These are phyloP conservation scores for Stagonosporopsis vannaccii DNA, from an alignment of 2,329 filamentous ascomycete genomes.

Conservation along the genomic window DNA sequence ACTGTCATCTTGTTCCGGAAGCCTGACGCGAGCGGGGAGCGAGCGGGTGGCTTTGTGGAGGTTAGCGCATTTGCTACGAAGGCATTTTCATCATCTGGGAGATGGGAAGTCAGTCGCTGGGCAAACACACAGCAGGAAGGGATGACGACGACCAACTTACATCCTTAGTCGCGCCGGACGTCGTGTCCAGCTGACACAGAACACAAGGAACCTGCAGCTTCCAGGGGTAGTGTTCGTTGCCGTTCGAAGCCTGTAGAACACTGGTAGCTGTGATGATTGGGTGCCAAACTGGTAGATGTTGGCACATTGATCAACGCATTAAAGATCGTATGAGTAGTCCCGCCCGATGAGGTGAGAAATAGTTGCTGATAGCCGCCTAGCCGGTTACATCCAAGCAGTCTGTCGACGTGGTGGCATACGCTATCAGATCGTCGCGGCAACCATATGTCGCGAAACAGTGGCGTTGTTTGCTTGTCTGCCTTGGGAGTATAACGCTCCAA, in stretches of 20 bases:
- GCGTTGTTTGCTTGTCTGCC: conserved; percentile 38
- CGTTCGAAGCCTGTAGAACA: conserved; percentile 5
- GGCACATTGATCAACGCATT: conserved; percentile 29
- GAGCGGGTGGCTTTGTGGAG: conserved; percentile 3
- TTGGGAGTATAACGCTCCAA: conserved; percentile 30
- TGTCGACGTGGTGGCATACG: conserved; percentile 22
- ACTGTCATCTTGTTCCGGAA: conserved; percentile 6
- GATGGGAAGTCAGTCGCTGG: conserved; percentile 15
- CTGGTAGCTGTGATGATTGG: conserved; percentile 26
- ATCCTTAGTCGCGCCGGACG: conserved; percentile 31
- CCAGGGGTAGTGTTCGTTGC: conserved; percentile 31
- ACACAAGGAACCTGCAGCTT: conserved; percentile 41
- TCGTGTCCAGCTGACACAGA: conserved; percentile 45
- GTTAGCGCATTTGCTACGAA: conserved; percentile 17
- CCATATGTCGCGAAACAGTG: conserved; percentile 45
- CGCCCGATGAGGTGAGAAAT: conserved; percentile 20
- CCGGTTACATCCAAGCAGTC: conserved; percentile 23
- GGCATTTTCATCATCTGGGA: conserved; percentile 18
- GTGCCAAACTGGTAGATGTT: conserved; percentile 15
- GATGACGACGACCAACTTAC: conserved; percentile 36
- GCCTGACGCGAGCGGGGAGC: conserved; percentile 1
- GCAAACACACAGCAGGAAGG: conserved; percentile 21
- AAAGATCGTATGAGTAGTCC: conserved; percentile 22
- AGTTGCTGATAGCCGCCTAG: conserved; percentile 15
- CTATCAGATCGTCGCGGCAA: conserved; percentile 39